Base-by-base conservation (phyloP, 2,329 filamentous ascomycete genomes). In the Fusarium oligoseptatum region DNA sequence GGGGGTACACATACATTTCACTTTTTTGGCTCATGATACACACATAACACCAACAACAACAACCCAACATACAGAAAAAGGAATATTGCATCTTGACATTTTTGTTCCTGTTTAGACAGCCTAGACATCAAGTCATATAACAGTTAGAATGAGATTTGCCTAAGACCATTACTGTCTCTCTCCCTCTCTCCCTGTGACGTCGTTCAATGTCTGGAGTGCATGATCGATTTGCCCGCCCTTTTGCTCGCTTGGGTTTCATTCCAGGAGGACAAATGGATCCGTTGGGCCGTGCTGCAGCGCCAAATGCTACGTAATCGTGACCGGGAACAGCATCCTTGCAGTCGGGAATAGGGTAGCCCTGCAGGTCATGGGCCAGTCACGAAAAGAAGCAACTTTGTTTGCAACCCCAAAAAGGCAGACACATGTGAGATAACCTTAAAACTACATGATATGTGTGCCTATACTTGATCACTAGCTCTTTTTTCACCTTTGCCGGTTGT, bases 71-170 rank as follows among this genome's bases (percentile, higher is more conserved):
- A 27, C 43, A 48, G 48, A 29, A 55, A 55, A 55, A 55, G 17
- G 48, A 29, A 55, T 55, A 55, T 20, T 20, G 48, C 48, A 55
- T 39, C 37, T 60, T 27, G 22, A 60, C 36, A 60, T 22, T 37
- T 58, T 41, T 58, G 52, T 58, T 58, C 22, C 43, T 64, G 48
- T 22, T 75, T 72, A 75, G 68, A 75, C 45, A 56, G 43, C 41
- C 43, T 58, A 74, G 73, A 72, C 60, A 64, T 64, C 68, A 66
- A 72, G 71, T 67, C 60, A 50, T 34, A 41, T 64, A 58, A 48
- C 15, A 61, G 60, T 64, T 71, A 62, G 43, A 72, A 74, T 75
- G 17, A 69, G 27, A 75, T 41, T 55, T 60, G 20, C 32, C 22
- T 60, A 29, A 65, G 17, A 68, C 32, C 29, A 27, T 27, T 62